These are phyloP conservation scores for Wallemia mellicola DNA, from an alignment of 1,284 basidiomycete species.

Conservation along the genomic window DNA sequence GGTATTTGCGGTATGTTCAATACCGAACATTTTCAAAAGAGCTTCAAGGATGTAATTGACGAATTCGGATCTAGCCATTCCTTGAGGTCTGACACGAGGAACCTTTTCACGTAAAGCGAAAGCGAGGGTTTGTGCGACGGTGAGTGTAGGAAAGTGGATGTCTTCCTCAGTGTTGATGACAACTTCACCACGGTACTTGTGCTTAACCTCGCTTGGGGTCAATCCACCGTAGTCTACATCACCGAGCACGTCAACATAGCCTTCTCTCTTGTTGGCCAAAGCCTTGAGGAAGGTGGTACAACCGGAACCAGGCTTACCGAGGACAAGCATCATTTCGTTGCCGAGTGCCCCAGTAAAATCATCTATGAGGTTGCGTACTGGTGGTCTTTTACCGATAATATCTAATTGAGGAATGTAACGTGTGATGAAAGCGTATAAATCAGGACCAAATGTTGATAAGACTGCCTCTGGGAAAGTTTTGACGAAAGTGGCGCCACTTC, in stretches of 20 bases:
- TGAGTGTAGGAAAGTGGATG: constrained; percentile 29
- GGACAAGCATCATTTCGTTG: constrained; percentile 26
- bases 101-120: constrained; percentile 25
- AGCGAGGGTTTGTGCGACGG: constrained; percentile 24
- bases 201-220: constrained; percentile 20
- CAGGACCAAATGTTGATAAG: not conserved
- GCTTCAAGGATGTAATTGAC: constrained; percentile 9
- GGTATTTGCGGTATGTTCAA: constrained; percentile 41
- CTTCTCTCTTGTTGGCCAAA: constrained; percentile 24
- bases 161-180: constrained; percentile 47
- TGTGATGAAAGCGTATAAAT: not conserved
- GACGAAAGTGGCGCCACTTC: not conserved
- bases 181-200: constrained; percentile 38
- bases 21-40: constrained; percentile 34
- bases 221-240: constrained; percentile 28
- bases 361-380: constrained; percentile 6
- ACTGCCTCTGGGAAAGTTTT: not conserved
- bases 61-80: constrained; percentile 7
- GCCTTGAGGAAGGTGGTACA: constrained; percentile 28
- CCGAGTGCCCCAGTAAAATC: constrained; percentile 16
- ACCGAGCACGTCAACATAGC: constrained; percentile 18
- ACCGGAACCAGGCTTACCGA: constrained; percentile 33
- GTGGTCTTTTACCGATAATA: not conserved
- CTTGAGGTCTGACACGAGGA: constrained; percentile 22
- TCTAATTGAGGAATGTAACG: not conserved